A percentile compares a stretch with the other conserved stretches of the same genome.
Conservation (phyloP, 2,329 filamentous ascomycete species). For the Macrophomina pseudophaseolina region DNA sequence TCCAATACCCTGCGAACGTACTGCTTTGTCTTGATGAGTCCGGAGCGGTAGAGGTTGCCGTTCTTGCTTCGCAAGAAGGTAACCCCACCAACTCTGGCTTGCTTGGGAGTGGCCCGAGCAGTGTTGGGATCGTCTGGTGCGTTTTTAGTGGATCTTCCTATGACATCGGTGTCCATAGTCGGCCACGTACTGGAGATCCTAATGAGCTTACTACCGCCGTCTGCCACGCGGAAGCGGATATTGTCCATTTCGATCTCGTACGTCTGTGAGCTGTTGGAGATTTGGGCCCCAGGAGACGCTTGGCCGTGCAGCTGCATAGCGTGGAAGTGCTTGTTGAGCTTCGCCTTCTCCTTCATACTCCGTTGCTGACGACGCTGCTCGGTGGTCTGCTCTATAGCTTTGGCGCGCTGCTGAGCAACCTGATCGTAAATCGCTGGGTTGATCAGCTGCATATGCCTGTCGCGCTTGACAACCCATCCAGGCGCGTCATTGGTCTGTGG, state of each 20-base stretch:
- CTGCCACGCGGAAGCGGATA: slow-evolving; percentile 73
- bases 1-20: slow-evolving; percentile 54
- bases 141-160: slow-evolving; percentile 18
- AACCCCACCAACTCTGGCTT: slow-evolving; percentile 73
- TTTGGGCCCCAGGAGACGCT: not conserved
- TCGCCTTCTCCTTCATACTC: slow-evolving; percentile 64
- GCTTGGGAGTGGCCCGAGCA: slow-evolving; percentile 74
- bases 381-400: slow-evolving; percentile 73
- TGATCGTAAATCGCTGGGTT: slow-evolving; percentile 80
- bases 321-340: slow-evolving; percentile 57
- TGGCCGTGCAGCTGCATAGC: slow-evolving; percentile 24
- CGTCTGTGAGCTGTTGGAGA: not conserved
- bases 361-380: slow-evolving; percentile 61
- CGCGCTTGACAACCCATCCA: slow-evolving; percentile 72
- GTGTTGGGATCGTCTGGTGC: slow-evolving; percentile 63
- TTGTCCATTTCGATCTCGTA: slow-evolving; percentile 73
- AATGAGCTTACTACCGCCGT: slow-evolving; percentile 82
- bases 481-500: slow-evolving; percentile 21
- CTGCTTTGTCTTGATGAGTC: slow-evolving; percentile 76
- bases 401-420: slow-evolving; percentile 69
- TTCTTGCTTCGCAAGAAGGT: slow-evolving; percentile 85
- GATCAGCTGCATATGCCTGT: slow-evolving; percentile 81
- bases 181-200: slow-evolving; percentile 73
- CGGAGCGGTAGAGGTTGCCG: slow-evolving; percentile 81
- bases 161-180: not conserved